Conservation (phyloP, 257 asterid genomes). For the Paraleonurus japonicus region DNA sequence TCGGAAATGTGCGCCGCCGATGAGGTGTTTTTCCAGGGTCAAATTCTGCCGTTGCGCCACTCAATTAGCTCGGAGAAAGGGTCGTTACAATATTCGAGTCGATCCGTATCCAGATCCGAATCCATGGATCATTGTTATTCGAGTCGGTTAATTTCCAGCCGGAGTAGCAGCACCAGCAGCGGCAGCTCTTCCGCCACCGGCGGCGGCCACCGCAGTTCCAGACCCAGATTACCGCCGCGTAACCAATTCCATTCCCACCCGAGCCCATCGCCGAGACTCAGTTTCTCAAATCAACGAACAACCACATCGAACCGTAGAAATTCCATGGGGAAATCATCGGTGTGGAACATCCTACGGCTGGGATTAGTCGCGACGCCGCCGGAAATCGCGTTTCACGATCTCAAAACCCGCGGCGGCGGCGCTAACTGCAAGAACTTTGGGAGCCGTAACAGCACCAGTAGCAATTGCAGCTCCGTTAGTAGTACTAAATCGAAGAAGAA, state of each 20-base stretch:
- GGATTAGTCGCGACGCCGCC: constrained; percentile 71
- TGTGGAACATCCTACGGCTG: constrained; percentile 46
- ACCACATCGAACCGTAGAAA: background rate
- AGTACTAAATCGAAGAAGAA: constrained; percentile 27
- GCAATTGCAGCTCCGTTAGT: constrained; percentile 29
- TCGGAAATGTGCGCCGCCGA: constrained; percentile 86
- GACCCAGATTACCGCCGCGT: constrained; percentile 31
- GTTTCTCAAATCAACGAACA: constrained; percentile 23
- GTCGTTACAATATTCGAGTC: background rate
- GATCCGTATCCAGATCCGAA: constrained; percentile 46
- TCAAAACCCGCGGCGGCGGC: constrained; percentile 38
- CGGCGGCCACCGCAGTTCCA: constrained; percentile 13
- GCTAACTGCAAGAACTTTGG: constrained; percentile 21
- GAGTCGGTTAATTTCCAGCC: constrained; percentile 43
- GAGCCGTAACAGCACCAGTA: constrained; percentile 54
- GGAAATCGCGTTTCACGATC: constrained; percentile 58
- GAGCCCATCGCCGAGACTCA: constrained; percentile 78
- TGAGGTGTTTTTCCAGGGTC: constrained; percentile 75
- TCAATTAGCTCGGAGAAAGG: constrained; percentile 50
- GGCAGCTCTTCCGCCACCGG: constrained; percentile 28
- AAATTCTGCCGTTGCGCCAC: constrained; percentile 66
- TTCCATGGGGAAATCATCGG: constrained; percentile 25
- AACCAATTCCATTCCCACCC: constrained; percentile 79
- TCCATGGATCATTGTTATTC: constrained; percentile 55
- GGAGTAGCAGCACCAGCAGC: constrained; percentile 72